Base-by-base conservation (phyloP, 2,329 filamentous ascomycete genomes). In the Fusarium chaquense region DNA sequence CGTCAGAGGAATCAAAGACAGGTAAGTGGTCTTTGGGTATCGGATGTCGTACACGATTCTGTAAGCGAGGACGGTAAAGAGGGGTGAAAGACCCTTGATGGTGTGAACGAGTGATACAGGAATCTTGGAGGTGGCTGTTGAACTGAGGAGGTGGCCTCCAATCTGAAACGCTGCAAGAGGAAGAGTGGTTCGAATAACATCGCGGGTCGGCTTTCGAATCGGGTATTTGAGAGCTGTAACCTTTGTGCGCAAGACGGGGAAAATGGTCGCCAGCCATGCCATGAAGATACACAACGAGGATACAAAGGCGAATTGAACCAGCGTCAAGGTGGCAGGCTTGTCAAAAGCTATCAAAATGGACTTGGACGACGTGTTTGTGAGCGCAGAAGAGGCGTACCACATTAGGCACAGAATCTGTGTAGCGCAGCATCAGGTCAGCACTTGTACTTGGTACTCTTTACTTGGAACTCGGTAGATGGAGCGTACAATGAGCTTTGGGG, bases 311-410 rank as follows among this genome's bases (percentile, higher is more conserved):
- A 99, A 99, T 84, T 99, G 96, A 53, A 97, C 86, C 61, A 97
- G 86, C 2, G 95, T 98, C 74, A 98, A 87, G 22, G 95, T 98
- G 33, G 96, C 92, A 2, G 95, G 95, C 80, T 93, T 96, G 62
- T 93, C 90, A 71, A 98, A 93, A 44, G 93, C 92, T 72, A 93
- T 98, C 66, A 98, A 85, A 76, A 99, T 99, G 20, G 95, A 93
- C 82, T 99, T 99, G 54, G 96, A 98, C 26, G 96, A 98, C 3
- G 96, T 98, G 79, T 98, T 99, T 67, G 96, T 98, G 73, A 98
- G 84, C 67, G 97, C 96, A 44, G 95, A 98, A 26, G 94, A 97
- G 78, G 92, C 87, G 83, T 98, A 99, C 96, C 96, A 98, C 76
- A 95, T 82, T 61, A 94, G 83, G 81, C 95, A 98, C 50, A 98